Conservation (phyloP, 768 basidiomycete species). For the Pleurotus salmoneostramineus region DNA sequence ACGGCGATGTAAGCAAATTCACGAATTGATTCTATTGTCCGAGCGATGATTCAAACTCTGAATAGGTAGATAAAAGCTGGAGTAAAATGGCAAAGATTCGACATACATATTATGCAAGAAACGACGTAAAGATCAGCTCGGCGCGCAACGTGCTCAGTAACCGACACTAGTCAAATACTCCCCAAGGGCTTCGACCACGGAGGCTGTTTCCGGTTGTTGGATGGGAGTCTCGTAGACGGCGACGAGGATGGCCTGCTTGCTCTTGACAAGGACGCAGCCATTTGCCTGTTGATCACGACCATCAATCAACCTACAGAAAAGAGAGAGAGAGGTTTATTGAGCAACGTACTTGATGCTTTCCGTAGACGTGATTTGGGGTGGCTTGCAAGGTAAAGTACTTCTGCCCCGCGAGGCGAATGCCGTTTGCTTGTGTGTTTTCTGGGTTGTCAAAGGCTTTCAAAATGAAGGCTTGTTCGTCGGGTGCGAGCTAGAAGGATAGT, state of each 20-base stretch:
- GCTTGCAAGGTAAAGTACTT: constrained; percentile 70
- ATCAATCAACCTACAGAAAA: too few species aligned
- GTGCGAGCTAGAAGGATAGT: constrained; percentile 44
- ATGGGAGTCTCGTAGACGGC: constrained; percentile 65
- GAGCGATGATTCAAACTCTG: not conserved
- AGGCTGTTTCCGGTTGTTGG: constrained; percentile 64
- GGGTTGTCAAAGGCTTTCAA: constrained; percentile 41
- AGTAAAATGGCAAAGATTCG: not conserved
- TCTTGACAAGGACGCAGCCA: constrained; percentile 75
- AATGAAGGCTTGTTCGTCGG: constrained; percentile 61
- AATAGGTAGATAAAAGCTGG: not conserved
- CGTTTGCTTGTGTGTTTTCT: constrained; percentile 41
- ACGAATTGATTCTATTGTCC: not conserved
- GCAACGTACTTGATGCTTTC: constrained; percentile 63
- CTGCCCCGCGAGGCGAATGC: constrained; percentile 58
- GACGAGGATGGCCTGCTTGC: constrained; percentile 81
- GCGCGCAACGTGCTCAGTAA: constrained; percentile 33
- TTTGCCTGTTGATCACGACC: constrained; percentile 57
- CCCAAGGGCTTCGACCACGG: constrained; percentile 63
- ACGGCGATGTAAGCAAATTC: not conserved
- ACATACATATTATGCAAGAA: not conserved
- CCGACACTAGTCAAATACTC: constrained; percentile 67
- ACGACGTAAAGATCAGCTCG: not conserved
- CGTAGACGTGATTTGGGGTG: constrained; percentile 53
- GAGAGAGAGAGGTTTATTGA: not conserved